Conservation (phyloP, 345 rosid species). For the Crucihimalaya himalaica region DNA sequence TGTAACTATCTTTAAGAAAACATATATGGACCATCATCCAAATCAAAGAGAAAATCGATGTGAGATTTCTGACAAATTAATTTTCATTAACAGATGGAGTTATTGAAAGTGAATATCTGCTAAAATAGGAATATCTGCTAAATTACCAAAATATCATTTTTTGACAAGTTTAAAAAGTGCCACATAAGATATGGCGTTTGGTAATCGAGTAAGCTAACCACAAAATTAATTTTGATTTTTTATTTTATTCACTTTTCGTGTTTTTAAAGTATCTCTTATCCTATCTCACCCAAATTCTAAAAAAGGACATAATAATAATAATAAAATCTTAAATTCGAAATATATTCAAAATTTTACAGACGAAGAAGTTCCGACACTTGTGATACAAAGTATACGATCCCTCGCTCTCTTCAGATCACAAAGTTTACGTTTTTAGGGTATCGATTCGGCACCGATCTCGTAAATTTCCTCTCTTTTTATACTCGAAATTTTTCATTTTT, state of each 20-base stretch:
- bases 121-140: not conserved
- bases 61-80: not conserved
- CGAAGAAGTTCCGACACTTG: constrained; percentile 35
- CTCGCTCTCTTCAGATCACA: constrained; percentile 25
- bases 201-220: constrained; percentile 16
- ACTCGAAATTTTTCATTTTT: not conserved
- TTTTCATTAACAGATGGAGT: not conserved
- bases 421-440: constrained; percentile 28
- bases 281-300: constrained; percentile 12
- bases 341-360: constrained; percentile 24
- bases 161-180: not conserved
- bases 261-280: not conserved
- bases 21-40: too few species aligned
- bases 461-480: not conserved
- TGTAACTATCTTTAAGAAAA: too few species aligned
- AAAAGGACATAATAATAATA: not conserved
- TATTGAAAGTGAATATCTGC: not conserved
- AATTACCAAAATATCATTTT: not conserved
- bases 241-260: constrained; percentile 8
- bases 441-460: constrained; percentile 6
- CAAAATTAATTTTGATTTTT: not conserved
- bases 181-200: constrained; percentile 6
- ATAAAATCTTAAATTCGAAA: not conserved
- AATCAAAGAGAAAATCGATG: too few species aligned
- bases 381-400: constrained; percentile 18